Evolutionary conservation across 495 filamentous ascomycete genomes (phyloP).

Genomic region (Cercophora samala): DNA sequence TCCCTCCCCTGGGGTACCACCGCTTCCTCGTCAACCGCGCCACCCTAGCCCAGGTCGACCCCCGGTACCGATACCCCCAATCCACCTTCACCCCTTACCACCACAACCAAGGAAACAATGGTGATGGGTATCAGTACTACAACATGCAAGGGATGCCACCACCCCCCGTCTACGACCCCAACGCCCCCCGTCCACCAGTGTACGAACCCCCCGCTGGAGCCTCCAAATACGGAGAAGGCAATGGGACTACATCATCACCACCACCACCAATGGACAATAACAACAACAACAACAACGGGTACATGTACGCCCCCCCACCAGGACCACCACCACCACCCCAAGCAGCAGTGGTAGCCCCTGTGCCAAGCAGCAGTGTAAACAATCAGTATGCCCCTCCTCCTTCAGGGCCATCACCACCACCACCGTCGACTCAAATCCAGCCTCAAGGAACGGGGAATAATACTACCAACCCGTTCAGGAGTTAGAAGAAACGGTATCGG

Average conservation of each 20-base stretch:
- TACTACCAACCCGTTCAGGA: conserved; percentile 25
- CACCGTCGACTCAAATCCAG: no score
- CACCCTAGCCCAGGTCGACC: conserved; percentile 54
- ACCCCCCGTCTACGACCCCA: conserved; percentile 49
- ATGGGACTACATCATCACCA: conserved; percentile 15
- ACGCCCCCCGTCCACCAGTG: conserved; percentile 47
- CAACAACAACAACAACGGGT: conserved; percentile 31
- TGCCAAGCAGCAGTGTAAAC: conserved; percentile 14
- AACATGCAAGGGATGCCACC: conserved; percentile 60
- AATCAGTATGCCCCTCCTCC: conserved; percentile 18
- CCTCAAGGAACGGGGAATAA: conserved; percentile 26
- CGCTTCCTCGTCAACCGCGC: conserved; percentile 61
- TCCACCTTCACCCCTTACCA: conserved; percentile 25
- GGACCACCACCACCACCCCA: conserved; percentile 46
- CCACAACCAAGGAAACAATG: no score
- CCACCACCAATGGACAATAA: no score
- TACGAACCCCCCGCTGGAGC: conserved; percentile 54
- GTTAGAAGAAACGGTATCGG: conserved; percentile 11
- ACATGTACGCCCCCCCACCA: conserved; percentile 35
- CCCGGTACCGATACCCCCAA: conserved; percentile 46
- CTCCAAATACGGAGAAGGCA: conserved; percentile 54
- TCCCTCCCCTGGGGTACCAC: conserved; percentile 63
- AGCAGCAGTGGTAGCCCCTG: conserved; percentile 14
- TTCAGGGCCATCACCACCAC: conserved; percentile 38
- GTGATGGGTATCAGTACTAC: conserved; percentile 30